phyloP scores from a whole-genome alignment of 2,329 filamentous ascomycete genomes.

The Fusarium penzigii region DNA sequence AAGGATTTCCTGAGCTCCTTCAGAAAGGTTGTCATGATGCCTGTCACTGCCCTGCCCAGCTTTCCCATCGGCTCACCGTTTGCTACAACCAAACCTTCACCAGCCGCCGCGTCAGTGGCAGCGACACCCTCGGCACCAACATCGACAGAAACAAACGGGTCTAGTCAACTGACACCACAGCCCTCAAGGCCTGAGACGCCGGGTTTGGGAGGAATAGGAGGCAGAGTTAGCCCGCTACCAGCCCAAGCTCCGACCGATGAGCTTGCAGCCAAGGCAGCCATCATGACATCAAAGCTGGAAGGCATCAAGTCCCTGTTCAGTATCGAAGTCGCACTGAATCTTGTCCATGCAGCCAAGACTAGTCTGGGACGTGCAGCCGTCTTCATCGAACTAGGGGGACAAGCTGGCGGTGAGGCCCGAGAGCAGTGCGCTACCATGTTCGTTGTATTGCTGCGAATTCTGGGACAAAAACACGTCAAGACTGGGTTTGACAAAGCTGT shows the following conservation, averaged over 20 bases:
- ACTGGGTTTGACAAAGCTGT: conserved; percentile 94
- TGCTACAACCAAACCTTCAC: conserved; percentile 43
- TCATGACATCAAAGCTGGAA: conserved; percentile 93
- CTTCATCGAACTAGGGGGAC: conserved; percentile 78
- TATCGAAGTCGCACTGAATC: conserved; percentile 87
- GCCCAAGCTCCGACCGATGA: conserved; percentile 82
- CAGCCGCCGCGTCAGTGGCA: conserved; percentile 13
- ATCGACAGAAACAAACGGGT: conserved; percentile 27
- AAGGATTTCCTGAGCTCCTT: conserved; percentile 95
- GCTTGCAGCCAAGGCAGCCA: conserved; percentile 92
- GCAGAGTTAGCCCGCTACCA: conserved; percentile 45
- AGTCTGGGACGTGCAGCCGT: conserved; percentile 83
- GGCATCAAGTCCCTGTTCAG: conserved; percentile 95
- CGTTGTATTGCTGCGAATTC: conserved; percentile 76
- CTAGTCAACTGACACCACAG: conserved; percentile 34
- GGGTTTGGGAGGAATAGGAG: conserved; percentile 37
- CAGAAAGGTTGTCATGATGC: conserved; percentile 99
- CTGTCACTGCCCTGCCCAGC: conserved; percentile 83
- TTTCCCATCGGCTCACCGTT: conserved; percentile 63
- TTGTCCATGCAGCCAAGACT: conserved; percentile 86
- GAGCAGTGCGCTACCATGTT: conserved; percentile 92
- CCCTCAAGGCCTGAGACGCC: conserved; percentile 54
- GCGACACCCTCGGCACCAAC: conserved; percentile 15
- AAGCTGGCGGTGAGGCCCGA: conserved; percentile 77
- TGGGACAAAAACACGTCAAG: conserved; percentile 86